phyloP scores from a whole-genome alignment of 2,329 filamentous ascomycete species.

The Paecilomyces dactylethromorphus region DNA sequence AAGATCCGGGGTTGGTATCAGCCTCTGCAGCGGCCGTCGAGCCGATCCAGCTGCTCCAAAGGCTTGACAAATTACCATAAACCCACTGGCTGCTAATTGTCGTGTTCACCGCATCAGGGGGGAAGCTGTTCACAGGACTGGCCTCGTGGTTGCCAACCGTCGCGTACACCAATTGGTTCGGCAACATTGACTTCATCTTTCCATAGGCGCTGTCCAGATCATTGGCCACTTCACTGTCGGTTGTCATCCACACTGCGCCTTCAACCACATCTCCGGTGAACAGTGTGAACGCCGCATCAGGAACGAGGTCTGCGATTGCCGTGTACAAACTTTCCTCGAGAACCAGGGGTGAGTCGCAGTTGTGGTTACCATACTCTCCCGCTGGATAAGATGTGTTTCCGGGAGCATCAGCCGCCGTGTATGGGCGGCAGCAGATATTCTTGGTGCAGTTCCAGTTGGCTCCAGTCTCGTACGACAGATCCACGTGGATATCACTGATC shows the following conservation, averaged over 20 bases:
- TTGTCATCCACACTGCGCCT: constrained; percentile 37
- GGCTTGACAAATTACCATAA: constrained; percentile 42
- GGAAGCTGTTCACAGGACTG: constrained; percentile 46
- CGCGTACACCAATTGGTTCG: constrained; percentile 40
- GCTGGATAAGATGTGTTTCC: constrained; percentile 45
- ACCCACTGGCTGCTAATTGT: constrained; percentile 45
- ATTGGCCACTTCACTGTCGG: constrained; percentile 23
- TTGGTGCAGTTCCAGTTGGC: constrained; percentile 51
- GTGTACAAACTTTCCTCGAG: constrained; percentile 49
- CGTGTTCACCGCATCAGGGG: constrained; percentile 32
- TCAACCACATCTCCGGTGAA: constrained; percentile 56
- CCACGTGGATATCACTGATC: constrained; percentile 55
- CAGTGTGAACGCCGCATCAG: constrained; percentile 42
- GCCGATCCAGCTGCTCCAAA: constrained; percentile 48
- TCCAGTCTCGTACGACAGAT: constrained; percentile 49
- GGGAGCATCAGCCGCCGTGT: constrained; percentile 41
- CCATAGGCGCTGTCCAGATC: constrained; percentile 42
- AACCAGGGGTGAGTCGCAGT: constrained; percentile 45
- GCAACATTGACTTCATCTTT: constrained; percentile 39
- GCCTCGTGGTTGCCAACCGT: constrained; percentile 53
- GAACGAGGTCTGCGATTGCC: constrained; percentile 37
- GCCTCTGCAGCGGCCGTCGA: constrained; percentile 25
- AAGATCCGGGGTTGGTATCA: constrained; percentile 39
- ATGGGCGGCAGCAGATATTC: constrained; percentile 54
- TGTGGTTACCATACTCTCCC: constrained; percentile 46